Evolutionary conservation across 2,329 filamentous ascomycete species (phyloP).

Genomic region (Waltergamsia citrina): DNA sequence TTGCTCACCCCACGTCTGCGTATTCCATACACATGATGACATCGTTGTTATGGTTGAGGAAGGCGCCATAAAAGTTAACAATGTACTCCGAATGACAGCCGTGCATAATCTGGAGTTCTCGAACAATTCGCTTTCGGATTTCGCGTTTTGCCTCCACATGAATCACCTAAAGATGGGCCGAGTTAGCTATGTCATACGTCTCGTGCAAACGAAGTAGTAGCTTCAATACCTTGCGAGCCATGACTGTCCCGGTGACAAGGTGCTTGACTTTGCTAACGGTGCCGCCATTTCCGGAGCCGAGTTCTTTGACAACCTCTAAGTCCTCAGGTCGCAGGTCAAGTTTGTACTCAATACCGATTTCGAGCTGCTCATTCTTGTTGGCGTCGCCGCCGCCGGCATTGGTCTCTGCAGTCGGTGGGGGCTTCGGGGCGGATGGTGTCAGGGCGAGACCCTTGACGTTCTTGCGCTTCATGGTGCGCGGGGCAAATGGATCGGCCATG

Average conservation of each 20-base stretch:
- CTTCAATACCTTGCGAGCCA: conserved; percentile 85
- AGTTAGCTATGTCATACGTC: not conserved
- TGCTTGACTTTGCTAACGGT: conserved; percentile 98
- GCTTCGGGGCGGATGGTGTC: conserved; percentile 66
- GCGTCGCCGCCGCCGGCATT: conserved; percentile 49
- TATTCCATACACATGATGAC: conserved; percentile 99
- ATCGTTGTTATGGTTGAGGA: conserved; percentile 92
- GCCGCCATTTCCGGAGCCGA: conserved; percentile 92
- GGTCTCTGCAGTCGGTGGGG: conserved; percentile 62
- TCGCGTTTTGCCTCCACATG: conserved; percentile 97
- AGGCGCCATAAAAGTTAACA: conserved; percentile 95
- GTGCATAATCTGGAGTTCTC: conserved; percentile 97
- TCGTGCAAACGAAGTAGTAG: not conserved
- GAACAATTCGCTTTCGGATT: conserved; percentile 91
- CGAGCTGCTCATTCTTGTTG: conserved; percentile 55
- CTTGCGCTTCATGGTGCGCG: conserved; percentile 93
- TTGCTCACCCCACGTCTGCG: conserved; percentile 97
- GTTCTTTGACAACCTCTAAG: conserved; percentile 83
- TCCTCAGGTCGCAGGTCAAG: conserved; percentile 88
- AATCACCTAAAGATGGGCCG: conserved; percentile 58
- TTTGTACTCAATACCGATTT: conserved; percentile 97
- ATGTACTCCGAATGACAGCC: conserved; percentile 96
- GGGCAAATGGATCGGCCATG: conserved; percentile 56
- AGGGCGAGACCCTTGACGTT: conserved; percentile 95
- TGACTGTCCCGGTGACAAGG: conserved; percentile 85